Conservation (phyloP, 352 stramenopile species). For the Thalassiosira exigua region DNA sequence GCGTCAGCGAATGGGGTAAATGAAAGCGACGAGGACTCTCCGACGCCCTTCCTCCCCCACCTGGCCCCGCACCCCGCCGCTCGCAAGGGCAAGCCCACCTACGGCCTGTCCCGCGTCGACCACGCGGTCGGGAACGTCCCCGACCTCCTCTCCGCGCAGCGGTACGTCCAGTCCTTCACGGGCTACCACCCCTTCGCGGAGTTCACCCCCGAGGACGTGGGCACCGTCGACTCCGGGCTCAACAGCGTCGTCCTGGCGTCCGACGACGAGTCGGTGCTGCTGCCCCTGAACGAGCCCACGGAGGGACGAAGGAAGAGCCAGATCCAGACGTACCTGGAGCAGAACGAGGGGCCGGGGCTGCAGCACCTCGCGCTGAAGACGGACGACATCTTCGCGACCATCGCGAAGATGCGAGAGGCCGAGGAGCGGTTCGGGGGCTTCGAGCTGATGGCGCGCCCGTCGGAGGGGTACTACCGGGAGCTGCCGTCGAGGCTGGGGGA, state of each 20-base stretch:
- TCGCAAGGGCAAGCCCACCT: constrained; percentile 27
- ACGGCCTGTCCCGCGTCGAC: constrained; percentile 60
- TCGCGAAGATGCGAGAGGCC: constrained; percentile 78
- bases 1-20: no score
- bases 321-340: constrained; percentile 94
- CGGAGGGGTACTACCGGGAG: constrained; percentile 90
- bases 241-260: constrained; percentile 94
- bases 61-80: constrained; percentile 47
- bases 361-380: constrained; percentile 98
- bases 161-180: constrained; percentile 83
- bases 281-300: constrained; percentile 95
- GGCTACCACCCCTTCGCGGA: constrained; percentile 94
- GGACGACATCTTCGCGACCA: constrained; percentile 94
- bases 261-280: constrained; percentile 92
- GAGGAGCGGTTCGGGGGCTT: constrained; percentile 75
- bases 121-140: constrained; percentile 82
- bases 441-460: constrained; percentile 87
- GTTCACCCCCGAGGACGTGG: constrained; percentile 94
- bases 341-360: constrained; percentile 93
- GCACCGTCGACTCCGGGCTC: constrained; percentile 92
- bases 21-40: constrained; percentile 3
- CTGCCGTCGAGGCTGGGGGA: constrained; percentile 87
- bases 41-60: constrained; percentile 54
- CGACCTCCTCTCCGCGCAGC: constrained; percentile 86
- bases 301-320: constrained; percentile 93